Percentiles rank a stretch among this genome's conserved stretches.
These are phyloP conservation scores for Croton laevigatus DNA, from an alignment of 441 rosid species.

Conservation along the genomic window DNA sequence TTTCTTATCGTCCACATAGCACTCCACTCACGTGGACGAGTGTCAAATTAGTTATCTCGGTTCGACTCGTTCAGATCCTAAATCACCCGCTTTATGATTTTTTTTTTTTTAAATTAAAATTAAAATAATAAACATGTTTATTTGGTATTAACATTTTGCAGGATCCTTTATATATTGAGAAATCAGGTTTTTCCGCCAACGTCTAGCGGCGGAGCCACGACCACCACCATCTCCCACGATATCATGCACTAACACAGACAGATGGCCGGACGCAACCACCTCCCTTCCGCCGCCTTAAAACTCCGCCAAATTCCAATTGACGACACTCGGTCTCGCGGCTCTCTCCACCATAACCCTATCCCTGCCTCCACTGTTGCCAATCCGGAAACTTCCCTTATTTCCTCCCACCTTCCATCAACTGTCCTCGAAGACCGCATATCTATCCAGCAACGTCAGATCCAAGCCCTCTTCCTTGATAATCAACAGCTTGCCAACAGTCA, in stretches of 20 bases:
- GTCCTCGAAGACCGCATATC: slow-evolving; percentile 68
- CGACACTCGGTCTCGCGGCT: background rate
- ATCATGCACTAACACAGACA: background rate
- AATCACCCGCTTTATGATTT: too few relatives aligned
- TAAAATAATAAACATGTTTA: too few relatives aligned
- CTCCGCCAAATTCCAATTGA: background rate
- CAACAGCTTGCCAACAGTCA: slow-evolving; percentile 60
- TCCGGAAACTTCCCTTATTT: slow-evolving; percentile 12
- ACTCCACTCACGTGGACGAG: too few relatives aligned
- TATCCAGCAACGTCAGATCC: slow-evolving; percentile 67
- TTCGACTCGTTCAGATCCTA: too few relatives aligned
- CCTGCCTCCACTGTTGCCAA: slow-evolving; percentile 1
- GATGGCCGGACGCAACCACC: slow-evolving; percentile 1
- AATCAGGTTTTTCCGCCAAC: background rate
- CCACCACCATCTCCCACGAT: background rate
- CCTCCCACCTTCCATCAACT: slow-evolving; percentile 12
- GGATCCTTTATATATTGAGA: too few relatives aligned
- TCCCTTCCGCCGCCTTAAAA: too few relatives aligned
- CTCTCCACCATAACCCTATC: background rate
- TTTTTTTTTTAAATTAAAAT: too few relatives aligned
- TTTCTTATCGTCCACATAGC: too few relatives aligned
- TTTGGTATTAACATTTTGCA: too few relatives aligned
- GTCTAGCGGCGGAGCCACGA: background rate
- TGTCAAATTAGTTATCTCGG: too few relatives aligned
- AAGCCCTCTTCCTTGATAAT: slow-evolving; percentile 60